Conservation (phyloP, 352 stramenopile species). For the Globisporangium spiculum region DNA sequence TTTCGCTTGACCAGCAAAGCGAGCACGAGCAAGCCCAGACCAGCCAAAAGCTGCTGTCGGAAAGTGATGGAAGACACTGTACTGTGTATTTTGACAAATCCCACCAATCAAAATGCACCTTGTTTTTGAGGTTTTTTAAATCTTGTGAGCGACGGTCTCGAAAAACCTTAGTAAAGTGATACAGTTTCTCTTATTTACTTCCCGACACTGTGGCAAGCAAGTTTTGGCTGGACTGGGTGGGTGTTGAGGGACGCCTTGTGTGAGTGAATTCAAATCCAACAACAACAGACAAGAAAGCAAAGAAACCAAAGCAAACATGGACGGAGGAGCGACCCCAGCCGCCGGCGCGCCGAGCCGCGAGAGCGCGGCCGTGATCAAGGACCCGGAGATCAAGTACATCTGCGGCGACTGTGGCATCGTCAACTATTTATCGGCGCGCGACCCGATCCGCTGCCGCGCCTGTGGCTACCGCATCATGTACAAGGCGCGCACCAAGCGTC, state of each 20-base stretch:
- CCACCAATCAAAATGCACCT: constrained; percentile 19
- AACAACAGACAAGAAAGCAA: background rate
- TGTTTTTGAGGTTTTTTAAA: constrained; percentile 10
- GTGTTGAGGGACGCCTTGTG: background rate
- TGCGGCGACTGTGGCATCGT: constrained; percentile 96
- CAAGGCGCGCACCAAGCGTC: constrained; percentile 95
- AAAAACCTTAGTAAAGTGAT: background rate
- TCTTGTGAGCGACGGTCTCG: background rate
- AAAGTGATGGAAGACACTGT: background rate
- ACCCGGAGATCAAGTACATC: constrained; percentile 95
- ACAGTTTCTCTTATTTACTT: background rate
- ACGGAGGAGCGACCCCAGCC: constrained; percentile 77
- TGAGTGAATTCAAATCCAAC: background rate
- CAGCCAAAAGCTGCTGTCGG: constrained; percentile 9
- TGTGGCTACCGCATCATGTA: constrained; percentile 98
- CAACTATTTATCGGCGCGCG: constrained; percentile 94
- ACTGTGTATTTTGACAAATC: background rate
- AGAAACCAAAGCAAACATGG: constrained; percentile 39
- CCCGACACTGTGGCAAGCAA: background rate
- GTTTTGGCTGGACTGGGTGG: background rate
- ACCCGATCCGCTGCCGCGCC: constrained; percentile 94
- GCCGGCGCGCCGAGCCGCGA: constrained; percentile 46
- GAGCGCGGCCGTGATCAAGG: constrained; percentile 64
- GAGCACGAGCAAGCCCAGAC: constrained; percentile 28
- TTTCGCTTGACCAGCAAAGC: constrained; percentile 14